Conservation (phyloP, 2,329 filamentous ascomycete species). For the Graphiopsis chlorocephala region DNA sequence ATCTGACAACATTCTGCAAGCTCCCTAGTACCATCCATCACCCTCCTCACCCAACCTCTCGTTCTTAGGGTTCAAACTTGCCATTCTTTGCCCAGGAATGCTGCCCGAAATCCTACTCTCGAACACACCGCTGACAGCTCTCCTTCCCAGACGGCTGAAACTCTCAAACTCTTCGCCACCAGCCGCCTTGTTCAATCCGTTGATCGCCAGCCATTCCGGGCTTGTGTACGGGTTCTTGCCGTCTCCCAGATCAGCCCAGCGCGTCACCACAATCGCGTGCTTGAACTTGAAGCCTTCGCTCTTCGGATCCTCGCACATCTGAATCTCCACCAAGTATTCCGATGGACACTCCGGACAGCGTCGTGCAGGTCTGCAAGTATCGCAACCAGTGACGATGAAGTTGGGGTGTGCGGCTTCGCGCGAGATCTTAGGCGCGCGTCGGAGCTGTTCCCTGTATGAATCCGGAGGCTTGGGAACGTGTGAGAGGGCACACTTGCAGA, state of each 20-base stretch:
- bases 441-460: slow-evolving; percentile 43
- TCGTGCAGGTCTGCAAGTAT: slow-evolving; percentile 57
- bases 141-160: slow-evolving; percentile 51
- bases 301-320: slow-evolving; percentile 53
- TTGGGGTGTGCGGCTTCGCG: slow-evolving; percentile 37
- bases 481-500: slow-evolving; percentile 59
- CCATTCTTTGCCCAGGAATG: slow-evolving; percentile 56
- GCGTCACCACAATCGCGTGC: slow-evolving; percentile 58
- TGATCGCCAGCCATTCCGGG: slow-evolving; percentile 57
- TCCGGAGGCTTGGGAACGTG: slow-evolving; percentile 53
- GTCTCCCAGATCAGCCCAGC: slow-evolving; percentile 62
- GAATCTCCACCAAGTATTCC: slow-evolving; percentile 61
- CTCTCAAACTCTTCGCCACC: slow-evolving; percentile 48
- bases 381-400: slow-evolving; percentile 52
- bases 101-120: slow-evolving; percentile 54
- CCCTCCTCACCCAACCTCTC: slow-evolving; percentile 55
- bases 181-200: slow-evolving; percentile 40
- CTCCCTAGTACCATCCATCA: slow-evolving; percentile 55
- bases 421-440: slow-evolving; percentile 37
- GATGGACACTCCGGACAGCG: slow-evolving; percentile 61
- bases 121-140: slow-evolving; percentile 59
- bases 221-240: slow-evolving; percentile 48
- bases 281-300: slow-evolving; percentile 51
- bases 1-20: background rate
- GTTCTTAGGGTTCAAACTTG: slow-evolving; percentile 58